Conservation (phyloP, 352 stramenopile genomes). For the Phytophthora capsici region DNA sequence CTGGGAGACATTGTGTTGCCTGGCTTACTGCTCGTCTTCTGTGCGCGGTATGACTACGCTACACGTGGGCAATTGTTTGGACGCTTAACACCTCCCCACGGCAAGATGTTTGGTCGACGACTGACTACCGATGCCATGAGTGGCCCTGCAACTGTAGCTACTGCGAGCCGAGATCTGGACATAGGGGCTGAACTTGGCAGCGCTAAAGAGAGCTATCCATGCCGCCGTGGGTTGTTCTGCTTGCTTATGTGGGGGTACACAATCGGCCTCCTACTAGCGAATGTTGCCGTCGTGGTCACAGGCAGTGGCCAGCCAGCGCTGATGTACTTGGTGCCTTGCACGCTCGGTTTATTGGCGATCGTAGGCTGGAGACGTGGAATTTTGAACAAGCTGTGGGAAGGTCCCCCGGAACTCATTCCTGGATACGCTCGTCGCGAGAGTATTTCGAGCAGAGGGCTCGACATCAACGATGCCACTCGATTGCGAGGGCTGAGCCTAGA, state of each 20-base stretch:
- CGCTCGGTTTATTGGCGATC: constrained; percentile 83
- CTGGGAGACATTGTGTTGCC: constrained; percentile 97
- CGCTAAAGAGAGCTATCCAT: constrained; percentile 33
- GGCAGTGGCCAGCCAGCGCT: constrained; percentile 94
- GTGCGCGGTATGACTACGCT: constrained; percentile 93
- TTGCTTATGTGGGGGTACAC: constrained; percentile 94
- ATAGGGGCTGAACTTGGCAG: constrained; percentile 57
- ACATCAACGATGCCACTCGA: constrained; percentile 37
- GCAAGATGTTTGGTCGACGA: constrained; percentile 44
- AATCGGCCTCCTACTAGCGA: constrained; percentile 93
- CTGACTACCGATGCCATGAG: constrained; percentile 9
- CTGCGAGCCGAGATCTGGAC: constrained; percentile 19
- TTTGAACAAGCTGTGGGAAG: constrained; percentile 90
- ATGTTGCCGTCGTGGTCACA: constrained; percentile 93
- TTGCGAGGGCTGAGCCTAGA: constrained; percentile 35
- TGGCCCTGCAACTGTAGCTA: constrained; percentile 1
- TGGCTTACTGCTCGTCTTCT: constrained; percentile 95
- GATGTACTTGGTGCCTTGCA: constrained; percentile 96
- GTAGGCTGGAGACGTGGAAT: constrained; percentile 86
- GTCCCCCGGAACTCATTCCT: constrained; percentile 69
- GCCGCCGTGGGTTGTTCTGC: constrained; percentile 66
- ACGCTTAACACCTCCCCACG: constrained; percentile 51
- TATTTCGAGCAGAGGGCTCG: constrained; percentile 29
- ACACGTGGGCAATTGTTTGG: constrained; percentile 76
- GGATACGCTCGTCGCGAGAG: constrained; percentile 36